Conservation (phyloP, 2,329 filamentous ascomycete species). For the Pestalotiopsis fici region DNA sequence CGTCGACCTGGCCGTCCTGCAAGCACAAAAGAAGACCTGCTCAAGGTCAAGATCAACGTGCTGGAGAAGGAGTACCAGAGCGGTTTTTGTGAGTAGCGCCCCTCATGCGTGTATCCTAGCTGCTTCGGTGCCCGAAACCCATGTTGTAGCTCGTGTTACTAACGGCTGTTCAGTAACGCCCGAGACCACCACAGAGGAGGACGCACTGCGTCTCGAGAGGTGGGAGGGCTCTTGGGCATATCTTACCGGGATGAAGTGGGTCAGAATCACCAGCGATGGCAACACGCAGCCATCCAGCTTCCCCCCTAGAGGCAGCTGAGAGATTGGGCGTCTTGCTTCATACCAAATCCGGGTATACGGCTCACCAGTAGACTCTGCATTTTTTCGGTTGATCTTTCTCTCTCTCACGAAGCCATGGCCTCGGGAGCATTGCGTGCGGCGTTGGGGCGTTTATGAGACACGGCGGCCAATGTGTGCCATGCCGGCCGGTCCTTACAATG, state of each 20-base stretch:
- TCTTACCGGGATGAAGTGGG: constrained; percentile 74
- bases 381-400: constrained; percentile 30
- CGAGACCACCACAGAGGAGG: constrained; percentile 70
- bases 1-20: constrained; percentile 79
- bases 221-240: constrained; percentile 89
- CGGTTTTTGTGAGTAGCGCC: constrained; percentile 70
- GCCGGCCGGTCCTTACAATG: constrained; percentile 12
- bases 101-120: not conserved
- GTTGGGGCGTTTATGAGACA: constrained; percentile 24
- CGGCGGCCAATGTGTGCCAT: constrained; percentile 12
- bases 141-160: constrained; percentile 11
- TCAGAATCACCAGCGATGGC: constrained; percentile 70
- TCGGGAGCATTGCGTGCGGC: constrained; percentile 23
- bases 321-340: constrained; percentile 12
- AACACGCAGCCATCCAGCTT: constrained; percentile 71
- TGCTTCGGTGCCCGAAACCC: constrained; percentile 1
- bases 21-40: constrained; percentile 73
- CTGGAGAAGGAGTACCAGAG: constrained; percentile 80
- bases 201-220: constrained; percentile 62
- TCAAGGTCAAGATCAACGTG: constrained; percentile 69
- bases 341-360: not conserved
- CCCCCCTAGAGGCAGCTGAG: constrained; percentile 62
- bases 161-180: constrained; percentile 60
- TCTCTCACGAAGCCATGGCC: constrained; percentile 18
- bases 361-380: not conserved